Evolutionary conservation across 495 filamentous ascomycete species (phyloP), one percentile per base, ranked within the genome.

Genomic region (Aspergillus nanangensis): DNA sequence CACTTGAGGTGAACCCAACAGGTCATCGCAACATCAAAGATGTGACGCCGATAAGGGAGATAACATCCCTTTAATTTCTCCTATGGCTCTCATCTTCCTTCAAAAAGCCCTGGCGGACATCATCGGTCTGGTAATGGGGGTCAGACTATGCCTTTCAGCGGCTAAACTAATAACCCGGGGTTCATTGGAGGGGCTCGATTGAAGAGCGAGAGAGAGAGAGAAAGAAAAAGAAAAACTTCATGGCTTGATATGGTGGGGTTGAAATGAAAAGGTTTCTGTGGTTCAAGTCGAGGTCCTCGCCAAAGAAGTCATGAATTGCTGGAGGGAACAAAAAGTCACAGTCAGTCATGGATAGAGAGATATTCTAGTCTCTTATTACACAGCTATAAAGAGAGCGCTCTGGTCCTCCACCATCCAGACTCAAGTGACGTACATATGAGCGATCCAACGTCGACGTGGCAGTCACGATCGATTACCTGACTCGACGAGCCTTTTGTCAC

Each of bases 401-500:
- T 10, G 35, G 18, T 31, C 38, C 38, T 37, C 45, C 13, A 8
- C 25, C 31, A 34, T 51, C 45, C 29, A 47, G 27, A 23, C 43
- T 49, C 48, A 45, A 41, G 34, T 47, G 31, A 45, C 20, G 23
- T 38, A 50, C 42, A 44, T 42, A 31, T 53, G 43, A 45, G 38
- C 51, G 41, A 50, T 37, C 45, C 58, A 34, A 33, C 47, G 41
- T 50, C 55, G 41, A 43, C 50, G 34, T 56, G 41, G 43, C 41
- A 46, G 22, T 53, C 33, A 29, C 38, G 33, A 44, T 51, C 57
- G 44, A 49, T 41, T 48, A 48, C 41, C 55, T 50, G 45, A 43
- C 46, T 55, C 47, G 48, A 40, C 56, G 56, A 57, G 55, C 44
- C 55, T 38, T 47, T 63, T 57, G 44, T 61, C 62, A 57, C 67